Percentiles rank a stretch among this genome's conserved stretches.
These are phyloP conservation scores for Lipomyces chichibuensis DNA, from an alignment of 805 yeast species.

Conservation along the genomic window DNA sequence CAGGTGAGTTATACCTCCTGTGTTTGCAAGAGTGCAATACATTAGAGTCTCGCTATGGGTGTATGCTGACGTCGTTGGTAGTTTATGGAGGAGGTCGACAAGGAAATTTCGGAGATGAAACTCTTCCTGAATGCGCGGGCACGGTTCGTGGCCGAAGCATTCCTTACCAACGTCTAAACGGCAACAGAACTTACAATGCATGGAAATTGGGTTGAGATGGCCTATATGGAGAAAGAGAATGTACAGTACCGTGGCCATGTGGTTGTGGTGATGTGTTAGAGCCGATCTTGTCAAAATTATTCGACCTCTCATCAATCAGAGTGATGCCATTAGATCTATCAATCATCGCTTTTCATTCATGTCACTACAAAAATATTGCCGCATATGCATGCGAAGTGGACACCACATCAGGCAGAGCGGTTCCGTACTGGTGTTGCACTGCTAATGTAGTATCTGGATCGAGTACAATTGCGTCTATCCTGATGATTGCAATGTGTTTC, in stretches of 20 bases:
- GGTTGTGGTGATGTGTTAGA: background rate
- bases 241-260: background rate
- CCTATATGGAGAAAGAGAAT: background rate
- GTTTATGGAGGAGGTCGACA: constrained; percentile 98
- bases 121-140: constrained; percentile 96
- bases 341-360: background rate
- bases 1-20: constrained; percentile 48
- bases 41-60: background rate
- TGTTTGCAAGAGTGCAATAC: background rate
- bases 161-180: constrained; percentile 54
- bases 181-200: background rate
- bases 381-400: no score
- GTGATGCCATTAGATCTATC: background rate
- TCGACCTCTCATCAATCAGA: background rate
- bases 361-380: no score
- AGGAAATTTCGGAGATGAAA: constrained; percentile 98
- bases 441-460: background rate
- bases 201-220: background rate
- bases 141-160: constrained; percentile 95
- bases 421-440: background rate
- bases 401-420: no score
- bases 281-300: background rate
- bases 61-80: constrained; percentile 14
- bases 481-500: background rate
- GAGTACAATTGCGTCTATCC: background rate